Evolutionary conservation across 768 basidiomycete genomes (phyloP).

Genomic region (Lentinula raphanica): DNA sequence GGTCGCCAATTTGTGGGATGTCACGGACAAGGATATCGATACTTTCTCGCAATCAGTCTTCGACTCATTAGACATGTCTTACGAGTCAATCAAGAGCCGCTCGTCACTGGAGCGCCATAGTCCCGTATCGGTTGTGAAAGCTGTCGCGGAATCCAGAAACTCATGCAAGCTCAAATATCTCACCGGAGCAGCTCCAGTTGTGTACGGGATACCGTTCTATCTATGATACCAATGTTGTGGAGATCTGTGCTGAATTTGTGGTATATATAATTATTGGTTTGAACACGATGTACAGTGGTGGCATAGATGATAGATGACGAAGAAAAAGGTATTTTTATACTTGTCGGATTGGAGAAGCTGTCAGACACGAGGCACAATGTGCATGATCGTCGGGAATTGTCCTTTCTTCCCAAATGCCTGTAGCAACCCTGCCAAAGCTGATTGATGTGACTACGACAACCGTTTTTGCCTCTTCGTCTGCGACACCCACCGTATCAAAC

Average conservation of each 20-base stretch:
- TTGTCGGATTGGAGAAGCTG: neutral
- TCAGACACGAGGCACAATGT: neutral
- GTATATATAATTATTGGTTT: neutral
- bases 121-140: slow-evolving; percentile 54
- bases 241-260: slow-evolving; percentile 2
- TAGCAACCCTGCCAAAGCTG: neutral
- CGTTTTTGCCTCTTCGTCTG: slow-evolving; percentile 2
- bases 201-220: slow-evolving; percentile 95
- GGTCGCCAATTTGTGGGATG: slow-evolving; percentile 96
- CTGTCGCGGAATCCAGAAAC: slow-evolving; percentile 75
- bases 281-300: no score
- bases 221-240: slow-evolving; percentile 31
- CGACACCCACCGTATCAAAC: slow-evolving; percentile 1
- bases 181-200: slow-evolving; percentile 91
- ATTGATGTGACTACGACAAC: slow-evolving; percentile 4
- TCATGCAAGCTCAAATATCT: slow-evolving; percentile 87
- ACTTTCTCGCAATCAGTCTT: slow-evolving; percentile 84
- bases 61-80: slow-evolving; percentile 55
- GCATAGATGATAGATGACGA: neutral
- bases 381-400: neutral
- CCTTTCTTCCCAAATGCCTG: neutral
- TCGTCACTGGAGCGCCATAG: slow-evolving; percentile 13
- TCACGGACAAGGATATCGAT: slow-evolving; percentile 96
- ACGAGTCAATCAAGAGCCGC: slow-evolving; percentile 22
- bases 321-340: neutral